A percentile compares a stretch with the other conserved stretches of the same genome.
Conservation (phyloP, 2,329 filamentous ascomycete species). For the Neurospora crassa region DNA sequence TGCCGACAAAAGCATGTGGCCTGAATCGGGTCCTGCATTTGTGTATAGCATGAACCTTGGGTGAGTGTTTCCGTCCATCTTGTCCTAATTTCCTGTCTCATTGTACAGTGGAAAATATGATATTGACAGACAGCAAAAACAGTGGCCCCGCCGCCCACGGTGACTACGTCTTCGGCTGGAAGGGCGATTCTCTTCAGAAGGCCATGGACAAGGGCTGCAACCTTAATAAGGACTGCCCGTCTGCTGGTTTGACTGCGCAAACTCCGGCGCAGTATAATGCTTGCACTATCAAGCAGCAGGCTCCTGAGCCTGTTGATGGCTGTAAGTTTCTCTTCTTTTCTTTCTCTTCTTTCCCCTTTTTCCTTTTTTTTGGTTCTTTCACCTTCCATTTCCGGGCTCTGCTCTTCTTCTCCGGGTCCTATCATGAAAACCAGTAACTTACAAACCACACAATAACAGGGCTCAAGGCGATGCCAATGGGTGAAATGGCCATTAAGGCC, state of each 20-base stretch:
- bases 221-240: slow-evolving; percentile 34
- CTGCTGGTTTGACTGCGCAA: slow-evolving; percentile 35
- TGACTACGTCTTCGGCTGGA: slow-evolving; percentile 44
- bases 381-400: neutral
- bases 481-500: slow-evolving; percentile 23
- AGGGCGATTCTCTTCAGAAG: slow-evolving; percentile 37
- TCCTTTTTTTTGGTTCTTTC: neutral
- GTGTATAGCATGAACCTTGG: slow-evolving; percentile 35
- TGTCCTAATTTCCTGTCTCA: neutral
- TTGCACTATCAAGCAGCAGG: slow-evolving; percentile 36
- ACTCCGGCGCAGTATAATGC: slow-evolving; percentile 34
- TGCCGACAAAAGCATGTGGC: slow-evolving; percentile 31
- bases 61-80: slow-evolving; percentile 15
- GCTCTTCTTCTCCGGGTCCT: no score
- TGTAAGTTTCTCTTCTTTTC: slow-evolving; percentile 25
- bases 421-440: neutral
- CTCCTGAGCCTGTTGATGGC: slow-evolving; percentile 38
- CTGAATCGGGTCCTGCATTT: slow-evolving; percentile 30
- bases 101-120: slow-evolving; percentile 12
- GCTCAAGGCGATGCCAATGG: slow-evolving; percentile 25
- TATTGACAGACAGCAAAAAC: neutral
- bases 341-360: no score
- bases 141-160: slow-evolving; percentile 37
- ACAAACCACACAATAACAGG: slow-evolving; percentile 10
- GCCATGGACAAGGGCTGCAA: slow-evolving; percentile 38